A percentile compares a stretch with the other conserved stretches of the same genome.
These are phyloP conservation scores for Ophiostoma montium DNA, from an alignment of 2,329 filamentous ascomycete species.

Conservation along the genomic window DNA sequence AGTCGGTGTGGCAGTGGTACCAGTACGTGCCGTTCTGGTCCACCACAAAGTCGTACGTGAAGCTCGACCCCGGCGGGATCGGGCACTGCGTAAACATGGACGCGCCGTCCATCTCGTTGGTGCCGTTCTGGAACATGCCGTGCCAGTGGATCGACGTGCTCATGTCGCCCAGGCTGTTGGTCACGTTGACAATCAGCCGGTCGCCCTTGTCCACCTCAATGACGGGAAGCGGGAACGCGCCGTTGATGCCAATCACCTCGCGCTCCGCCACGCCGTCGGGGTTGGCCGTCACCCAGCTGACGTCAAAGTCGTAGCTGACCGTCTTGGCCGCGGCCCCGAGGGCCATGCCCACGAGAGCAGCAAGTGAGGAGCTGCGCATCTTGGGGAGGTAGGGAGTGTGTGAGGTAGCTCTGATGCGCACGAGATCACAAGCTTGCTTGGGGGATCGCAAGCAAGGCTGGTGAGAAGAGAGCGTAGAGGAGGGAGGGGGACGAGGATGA, in stretches of 20 bases:
- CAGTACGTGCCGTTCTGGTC: slow-evolving; percentile 53
- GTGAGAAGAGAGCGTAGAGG: not conserved
- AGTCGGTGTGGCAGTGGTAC: slow-evolving; percentile 59
- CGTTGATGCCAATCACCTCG: slow-evolving; percentile 64
- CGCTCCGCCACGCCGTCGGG: slow-evolving; percentile 54
- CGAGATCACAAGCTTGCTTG: not conserved
- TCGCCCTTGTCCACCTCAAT: slow-evolving; percentile 52
- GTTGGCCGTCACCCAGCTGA: slow-evolving; percentile 57
- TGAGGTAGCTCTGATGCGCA: not conserved
- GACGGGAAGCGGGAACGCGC: slow-evolving; percentile 56
- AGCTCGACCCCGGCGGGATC: slow-evolving; percentile 47
- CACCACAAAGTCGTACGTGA: slow-evolving; percentile 58
- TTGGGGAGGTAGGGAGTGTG: not conserved
- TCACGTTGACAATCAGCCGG: slow-evolving; percentile 40
- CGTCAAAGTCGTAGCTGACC: slow-evolving; percentile 49
- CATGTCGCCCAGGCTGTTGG: slow-evolving; percentile 48
- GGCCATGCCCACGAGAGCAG: slow-evolving; percentile 9
- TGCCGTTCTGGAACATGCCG: slow-evolving; percentile 55
- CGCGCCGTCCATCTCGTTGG: slow-evolving; percentile 58
- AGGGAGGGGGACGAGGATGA: not conserved
- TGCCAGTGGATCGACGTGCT: slow-evolving; percentile 55
- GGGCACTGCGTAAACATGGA: slow-evolving; percentile 51
- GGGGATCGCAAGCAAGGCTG: not conserved
- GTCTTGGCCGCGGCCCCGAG: slow-evolving; percentile 23
- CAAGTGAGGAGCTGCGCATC: slow-evolving; percentile 7